A percentile compares a stretch with the other conserved stretches of the same genome.
These are phyloP conservation scores for Backusella macrospora DNA, from an alignment of 192 early-diverging fungal species.

Conservation along the genomic window DNA sequence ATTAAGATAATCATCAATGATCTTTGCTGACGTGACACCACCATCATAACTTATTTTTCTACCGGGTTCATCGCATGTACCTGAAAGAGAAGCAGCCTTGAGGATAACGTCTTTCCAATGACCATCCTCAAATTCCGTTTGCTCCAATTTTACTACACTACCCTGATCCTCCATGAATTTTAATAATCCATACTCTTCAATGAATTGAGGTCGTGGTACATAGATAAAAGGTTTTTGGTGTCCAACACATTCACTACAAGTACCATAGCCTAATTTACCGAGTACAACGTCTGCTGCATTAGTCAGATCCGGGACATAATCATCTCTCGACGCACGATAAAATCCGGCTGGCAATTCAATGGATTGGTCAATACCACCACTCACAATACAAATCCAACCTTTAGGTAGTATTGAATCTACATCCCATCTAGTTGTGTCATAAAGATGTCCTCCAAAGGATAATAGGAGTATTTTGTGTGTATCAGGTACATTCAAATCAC, in stretches of 20 bases:
- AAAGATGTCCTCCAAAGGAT: slow-evolving; percentile 25
- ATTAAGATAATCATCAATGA: slow-evolving; percentile 38
- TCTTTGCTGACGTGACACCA: slow-evolving; percentile 41
- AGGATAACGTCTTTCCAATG: slow-evolving; percentile 53
- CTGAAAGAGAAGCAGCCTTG: slow-evolving; percentile 39
- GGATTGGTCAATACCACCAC: slow-evolving; percentile 49
- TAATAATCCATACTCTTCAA: slow-evolving; percentile 58
- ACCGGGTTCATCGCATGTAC: slow-evolving; percentile 26
- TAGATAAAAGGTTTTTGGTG: slow-evolving; percentile 59
- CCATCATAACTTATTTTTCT: slow-evolving; percentile 44
- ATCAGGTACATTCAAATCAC: slow-evolving; percentile 47
- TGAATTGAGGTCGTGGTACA: slow-evolving; percentile 62
- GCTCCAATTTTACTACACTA: slow-evolving; percentile 51
- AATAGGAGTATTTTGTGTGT: slow-evolving; percentile 44
- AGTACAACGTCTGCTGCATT: slow-evolving; percentile 62
- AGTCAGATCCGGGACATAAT: slow-evolving; percentile 63
- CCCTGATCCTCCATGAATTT: slow-evolving; percentile 63
- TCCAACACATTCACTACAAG: slow-evolving; percentile 65
- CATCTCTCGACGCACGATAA: slow-evolving; percentile 54
- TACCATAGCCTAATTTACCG: slow-evolving; percentile 68
- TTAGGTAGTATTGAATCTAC: slow-evolving; percentile 46
- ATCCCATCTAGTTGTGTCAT: slow-evolving; percentile 11
- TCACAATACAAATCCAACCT: slow-evolving; percentile 63
- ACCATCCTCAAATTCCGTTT: slow-evolving; percentile 58
- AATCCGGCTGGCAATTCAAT: slow-evolving; percentile 50